These are phyloP conservation scores for Chlorella sp. DNA, from an alignment of 139 green algal species.

Conservation along the genomic window DNA sequence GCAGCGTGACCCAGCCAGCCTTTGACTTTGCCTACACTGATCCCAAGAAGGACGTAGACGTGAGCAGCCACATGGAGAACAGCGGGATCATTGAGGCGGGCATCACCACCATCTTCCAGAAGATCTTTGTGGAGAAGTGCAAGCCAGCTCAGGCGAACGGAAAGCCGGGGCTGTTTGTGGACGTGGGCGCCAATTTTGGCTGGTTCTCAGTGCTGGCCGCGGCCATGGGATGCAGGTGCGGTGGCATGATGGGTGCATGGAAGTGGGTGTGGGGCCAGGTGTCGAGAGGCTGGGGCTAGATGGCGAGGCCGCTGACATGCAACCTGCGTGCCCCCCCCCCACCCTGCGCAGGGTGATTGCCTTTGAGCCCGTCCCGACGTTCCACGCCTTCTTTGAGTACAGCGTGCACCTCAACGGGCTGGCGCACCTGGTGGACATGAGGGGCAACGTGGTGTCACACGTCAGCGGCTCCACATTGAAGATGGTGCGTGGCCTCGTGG, in stretches of 20 bases:
- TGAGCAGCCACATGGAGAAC: neutral
- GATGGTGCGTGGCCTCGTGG: slow-evolving; percentile 23
- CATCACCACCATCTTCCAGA: slow-evolving; percentile 12
- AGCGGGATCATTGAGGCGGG: neutral
- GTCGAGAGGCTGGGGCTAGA: neutral
- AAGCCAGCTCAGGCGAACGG: neutral
- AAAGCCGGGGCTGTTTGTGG: slow-evolving; percentile 47
- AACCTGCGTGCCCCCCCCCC: neutral
- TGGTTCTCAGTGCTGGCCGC: slow-evolving; percentile 67
- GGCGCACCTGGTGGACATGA: slow-evolving; percentile 27
- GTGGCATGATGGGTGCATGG: neutral
- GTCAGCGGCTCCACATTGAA: slow-evolving; percentile 24
- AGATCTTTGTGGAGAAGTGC: slow-evolving; percentile 36
- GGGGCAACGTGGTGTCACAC: slow-evolving; percentile 14
- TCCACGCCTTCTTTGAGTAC: slow-evolving; percentile 65
- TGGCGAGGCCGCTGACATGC: neutral
- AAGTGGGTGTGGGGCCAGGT: neutral
- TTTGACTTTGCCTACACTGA: slow-evolving; percentile 57
- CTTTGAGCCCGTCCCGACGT: slow-evolving; percentile 74
- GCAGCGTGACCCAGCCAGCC: neutral
- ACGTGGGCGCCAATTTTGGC: slow-evolving; percentile 79
- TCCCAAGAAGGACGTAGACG: slow-evolving; percentile 19
- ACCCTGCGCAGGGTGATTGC: slow-evolving; percentile 48
- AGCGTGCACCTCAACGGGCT: slow-evolving; percentile 47
- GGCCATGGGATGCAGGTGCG: slow-evolving; percentile 60